A percentile compares a stretch with the other conserved stretches of the same genome.
Evolutionary conservation across 2,329 filamentous ascomycete species (phyloP).

Genomic region (Penicillium sp.): DNA sequence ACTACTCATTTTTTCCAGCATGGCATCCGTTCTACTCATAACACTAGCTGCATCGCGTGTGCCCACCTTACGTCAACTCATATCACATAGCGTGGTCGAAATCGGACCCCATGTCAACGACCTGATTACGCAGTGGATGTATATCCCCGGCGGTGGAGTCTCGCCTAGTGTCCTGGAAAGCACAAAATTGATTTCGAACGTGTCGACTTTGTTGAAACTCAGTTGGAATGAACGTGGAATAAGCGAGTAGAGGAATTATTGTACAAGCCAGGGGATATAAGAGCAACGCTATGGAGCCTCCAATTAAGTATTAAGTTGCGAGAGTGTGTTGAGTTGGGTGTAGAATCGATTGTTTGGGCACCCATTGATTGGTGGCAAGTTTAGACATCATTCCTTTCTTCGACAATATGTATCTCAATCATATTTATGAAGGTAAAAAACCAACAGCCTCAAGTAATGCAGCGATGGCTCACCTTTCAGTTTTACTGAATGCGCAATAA

Average conservation of each 20-base stretch:
- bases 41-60: constrained; percentile 53
- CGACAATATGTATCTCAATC: too few relatives aligned
- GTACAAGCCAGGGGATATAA: too few relatives aligned
- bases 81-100: constrained; percentile 43
- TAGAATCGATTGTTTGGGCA: too few relatives aligned
- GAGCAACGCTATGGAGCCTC: too few relatives aligned
- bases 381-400: too few relatives aligned
- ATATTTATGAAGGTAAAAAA: too few relatives aligned
- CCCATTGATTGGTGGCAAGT: too few relatives aligned
- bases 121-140: constrained; percentile 49
- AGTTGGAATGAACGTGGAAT: not conserved
- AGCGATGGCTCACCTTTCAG: too few relatives aligned
- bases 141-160: constrained; percentile 40
- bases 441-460: too few relatives aligned
- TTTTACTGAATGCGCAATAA: too few relatives aligned
- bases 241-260: not conserved
- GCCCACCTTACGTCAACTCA: constrained; percentile 43
- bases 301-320: too few relatives aligned
- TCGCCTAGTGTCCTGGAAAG: constrained; percentile 56
- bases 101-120: constrained; percentile 50
- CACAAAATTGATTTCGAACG: constrained; percentile 50
- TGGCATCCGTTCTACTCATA: constrained; percentile 56
- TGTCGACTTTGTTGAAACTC: constrained; percentile 7
- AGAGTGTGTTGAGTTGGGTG: too few relatives aligned
- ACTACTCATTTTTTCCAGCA: constrained; percentile 34